Conservation (phyloP, 1,139 yeast genomes). For the Lodderomyces jiufengensis region DNA sequence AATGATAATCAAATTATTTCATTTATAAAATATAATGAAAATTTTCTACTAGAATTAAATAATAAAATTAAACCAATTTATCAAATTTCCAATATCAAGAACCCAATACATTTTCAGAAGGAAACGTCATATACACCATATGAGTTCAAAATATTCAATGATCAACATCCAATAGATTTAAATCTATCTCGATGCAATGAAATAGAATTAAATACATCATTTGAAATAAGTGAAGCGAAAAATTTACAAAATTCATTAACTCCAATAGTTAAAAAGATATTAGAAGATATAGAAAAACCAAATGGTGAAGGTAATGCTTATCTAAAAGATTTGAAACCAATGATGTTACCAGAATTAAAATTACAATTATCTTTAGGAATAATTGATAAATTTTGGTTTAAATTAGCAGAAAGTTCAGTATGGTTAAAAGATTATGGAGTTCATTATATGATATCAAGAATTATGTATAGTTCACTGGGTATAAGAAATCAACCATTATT, state of each 20-base stretch:
- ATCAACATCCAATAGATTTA: conserved; percentile 11
- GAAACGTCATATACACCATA: too few relatives aligned
- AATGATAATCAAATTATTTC: too few relatives aligned
- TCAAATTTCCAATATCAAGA: too few relatives aligned
- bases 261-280: conserved; percentile 17
- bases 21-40: too few relatives aligned
- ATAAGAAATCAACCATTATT: conserved; percentile 30
- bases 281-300: conserved; percentile 12
- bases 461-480: conserved; percentile 31
- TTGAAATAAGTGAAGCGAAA: conserved; percentile 19
- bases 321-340: conserved; percentile 23
- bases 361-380: conserved; percentile 25
- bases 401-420: conserved; percentile 38
- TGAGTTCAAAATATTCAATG: too few relatives aligned
- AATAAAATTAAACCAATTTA: too few relatives aligned
- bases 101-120: too few relatives aligned
- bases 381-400: conserved; percentile 34
- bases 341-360: conserved; percentile 20
- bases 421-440: conserved; percentile 41
- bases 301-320: conserved; percentile 15
- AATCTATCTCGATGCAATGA: conserved; percentile 17
- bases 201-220: conserved; percentile 11
- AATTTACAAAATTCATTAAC: conserved; percentile 20
- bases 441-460: conserved; percentile 34
- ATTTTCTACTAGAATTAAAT: too few relatives aligned